Base-by-base conservation (phyloP, 805 yeast genomes). In the Wickerhamomyces ciferrii region DNA sequence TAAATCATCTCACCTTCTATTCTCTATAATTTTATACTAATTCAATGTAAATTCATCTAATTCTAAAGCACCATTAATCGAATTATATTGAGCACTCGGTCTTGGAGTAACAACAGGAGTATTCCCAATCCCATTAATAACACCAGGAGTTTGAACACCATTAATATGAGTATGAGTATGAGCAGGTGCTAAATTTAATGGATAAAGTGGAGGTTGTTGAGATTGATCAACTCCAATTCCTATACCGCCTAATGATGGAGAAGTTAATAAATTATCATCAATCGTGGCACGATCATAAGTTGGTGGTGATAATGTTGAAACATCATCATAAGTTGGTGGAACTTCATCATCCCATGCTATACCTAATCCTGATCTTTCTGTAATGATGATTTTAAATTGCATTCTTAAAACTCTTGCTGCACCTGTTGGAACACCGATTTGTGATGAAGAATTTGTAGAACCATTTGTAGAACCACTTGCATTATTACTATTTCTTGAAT, bases 301-400 rank as follows among this genome's bases (percentile, higher is more conserved):
- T 2, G 99, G 99, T 0, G 99, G 99, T 20, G 91, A 81, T 39
- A 88, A 71, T 0, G 95, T 81, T 25, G 81, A 72, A 19, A 94
- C 90, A 53, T 89, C 92, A 45, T 81, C 88, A 59, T 94, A 94
- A 19, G 90, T 86, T 1, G 99, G 99, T 2, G 99, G 99, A 17
- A 95, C 98, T 65, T 94, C 99, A 61, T 92, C 97, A 65, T 92
- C 97, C 98, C 99, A 94, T 0, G 97, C 86, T 27, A 94, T 88
- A 5, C 99, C 99, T 38, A 94, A 72, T 0, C 99, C 99, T 0
- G 96, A 84, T 49, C 98, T 74, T 61, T 91, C 98, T 2, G 96
- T 86, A 20, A 94, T 67, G 3, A 72, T 71, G n/a, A 92, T 58
- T 53, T 85, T 84, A 68, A 94, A 92, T 64, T 91, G 97, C 97